A percentile compares a stretch with the other conserved stretches of the same genome.
These are phyloP conservation scores for Solanum ahanhuiri DNA, from an alignment of 257 asterid genomes.

Conservation along the genomic window DNA sequence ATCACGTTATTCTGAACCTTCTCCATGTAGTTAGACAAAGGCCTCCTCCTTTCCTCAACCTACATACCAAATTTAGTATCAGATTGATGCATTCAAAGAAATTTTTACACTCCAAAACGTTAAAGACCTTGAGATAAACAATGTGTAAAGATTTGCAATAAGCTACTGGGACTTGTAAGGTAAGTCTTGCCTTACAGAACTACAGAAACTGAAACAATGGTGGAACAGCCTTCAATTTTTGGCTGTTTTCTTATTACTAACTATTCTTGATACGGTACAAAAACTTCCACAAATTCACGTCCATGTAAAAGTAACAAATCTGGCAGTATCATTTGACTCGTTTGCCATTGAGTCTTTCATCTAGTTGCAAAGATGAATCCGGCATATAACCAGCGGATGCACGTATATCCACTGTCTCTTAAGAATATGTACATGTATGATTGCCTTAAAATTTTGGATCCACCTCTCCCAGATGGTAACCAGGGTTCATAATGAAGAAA, in stretches of 20 bases:
- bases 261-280: neutral
- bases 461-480: neutral
- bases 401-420: neutral
- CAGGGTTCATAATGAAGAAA: neutral
- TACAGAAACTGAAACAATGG: neutral
- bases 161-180: neutral
- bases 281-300: neutral
- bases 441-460: neutral
- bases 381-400: neutral
- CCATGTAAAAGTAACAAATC: neutral
- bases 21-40: constrained; percentile 66
- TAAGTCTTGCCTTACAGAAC: neutral
- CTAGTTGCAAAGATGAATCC: neutral
- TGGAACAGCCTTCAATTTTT: neutral
- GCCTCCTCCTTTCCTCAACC: constrained; percentile 64
- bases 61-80: constrained; percentile 18
- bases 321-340: neutral
- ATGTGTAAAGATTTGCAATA: neutral
- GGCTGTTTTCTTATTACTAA: neutral
- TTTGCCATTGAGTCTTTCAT: neutral
- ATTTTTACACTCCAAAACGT: neutral
- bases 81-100: neutral
- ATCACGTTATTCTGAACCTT: constrained; percentile 53
- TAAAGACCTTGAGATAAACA: neutral
- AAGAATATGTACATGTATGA: neutral